These are phyloP conservation scores for Xylaria cubensis DNA, from an alignment of 495 filamentous ascomycete species.

Conservation along the genomic window DNA sequence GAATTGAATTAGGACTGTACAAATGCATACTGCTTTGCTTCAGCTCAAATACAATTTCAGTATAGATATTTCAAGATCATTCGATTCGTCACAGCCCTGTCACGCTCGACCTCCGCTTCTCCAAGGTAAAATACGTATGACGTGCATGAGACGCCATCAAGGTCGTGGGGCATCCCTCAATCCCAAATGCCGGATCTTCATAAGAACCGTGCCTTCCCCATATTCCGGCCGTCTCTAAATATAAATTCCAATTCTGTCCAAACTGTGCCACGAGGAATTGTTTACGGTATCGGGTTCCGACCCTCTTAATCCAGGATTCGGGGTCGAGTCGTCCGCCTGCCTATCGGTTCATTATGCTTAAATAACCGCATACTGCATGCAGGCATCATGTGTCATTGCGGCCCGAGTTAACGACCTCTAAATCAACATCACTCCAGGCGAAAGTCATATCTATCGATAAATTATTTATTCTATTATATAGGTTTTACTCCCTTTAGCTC, in stretches of 20 bases:
- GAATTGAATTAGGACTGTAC: not conserved
- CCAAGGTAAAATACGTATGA: not conserved
- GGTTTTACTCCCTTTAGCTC: not conserved
- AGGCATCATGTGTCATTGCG: conserved; percentile 3
- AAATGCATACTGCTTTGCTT: not conserved
- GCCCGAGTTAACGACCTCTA: not conserved
- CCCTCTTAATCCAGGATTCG: not conserved
- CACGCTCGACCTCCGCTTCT: conserved; percentile 5
- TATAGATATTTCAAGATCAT: not conserved
- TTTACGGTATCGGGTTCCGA: not conserved
- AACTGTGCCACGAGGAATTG: not conserved
- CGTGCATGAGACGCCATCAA: conserved; percentile 35
- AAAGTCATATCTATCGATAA: not conserved
- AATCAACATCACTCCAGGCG: not conserved
- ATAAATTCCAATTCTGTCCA: not conserved
- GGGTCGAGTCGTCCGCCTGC: not conserved
- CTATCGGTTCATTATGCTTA: conserved; percentile 9
- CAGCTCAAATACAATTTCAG: not conserved
- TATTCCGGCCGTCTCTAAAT: not conserved
- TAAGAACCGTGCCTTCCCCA: conserved; percentile 25
- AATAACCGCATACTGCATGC: not conserved
- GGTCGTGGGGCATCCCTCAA: conserved; percentile 39
- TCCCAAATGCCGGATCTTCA: conserved; percentile 31
- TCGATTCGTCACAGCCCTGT: not conserved
- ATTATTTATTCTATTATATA: not conserved